phyloP scores from a whole-genome alignment of 2,329 filamentous ascomycete genomes.

The Penicillium sp. region DNA sequence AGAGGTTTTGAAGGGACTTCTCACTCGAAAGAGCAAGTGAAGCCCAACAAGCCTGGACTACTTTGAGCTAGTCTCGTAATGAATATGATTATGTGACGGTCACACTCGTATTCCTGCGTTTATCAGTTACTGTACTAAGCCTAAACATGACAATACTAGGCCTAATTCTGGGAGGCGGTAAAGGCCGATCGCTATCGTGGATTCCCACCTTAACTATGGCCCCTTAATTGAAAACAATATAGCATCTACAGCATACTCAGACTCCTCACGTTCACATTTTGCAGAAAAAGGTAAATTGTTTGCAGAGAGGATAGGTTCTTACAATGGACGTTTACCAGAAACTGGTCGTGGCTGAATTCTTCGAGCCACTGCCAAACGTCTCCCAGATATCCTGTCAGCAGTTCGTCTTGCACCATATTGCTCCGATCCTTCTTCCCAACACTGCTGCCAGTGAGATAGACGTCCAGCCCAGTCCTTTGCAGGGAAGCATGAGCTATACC shows the following conservation, averaged over 20 bases:
- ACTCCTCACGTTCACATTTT: slow-evolving; percentile 3
- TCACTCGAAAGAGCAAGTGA: slow-evolving; percentile 18
- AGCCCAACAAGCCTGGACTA: neutral
- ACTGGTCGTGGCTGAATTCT: slow-evolving; percentile 10
- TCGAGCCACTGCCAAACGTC: slow-evolving; percentile 12
- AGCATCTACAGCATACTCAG: slow-evolving; percentile 6
- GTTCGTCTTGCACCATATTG: slow-evolving; percentile 12
- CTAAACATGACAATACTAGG: too few relatives aligned
- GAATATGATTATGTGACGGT: slow-evolving; percentile 1
- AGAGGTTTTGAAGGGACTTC: slow-evolving; percentile 29
- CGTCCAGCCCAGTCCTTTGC: slow-evolving; percentile 9
- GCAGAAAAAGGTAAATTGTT: slow-evolving; percentile 2
- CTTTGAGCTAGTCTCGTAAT: slow-evolving; percentile 12
- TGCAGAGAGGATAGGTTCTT: neutral
- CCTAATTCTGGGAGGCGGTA: too few relatives aligned
- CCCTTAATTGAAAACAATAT: slow-evolving; percentile 1
- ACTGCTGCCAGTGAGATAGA: slow-evolving; percentile 9
- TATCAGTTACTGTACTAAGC: too few relatives aligned
- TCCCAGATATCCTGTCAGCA: slow-evolving; percentile 13
- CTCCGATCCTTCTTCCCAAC: slow-evolving; percentile 7
- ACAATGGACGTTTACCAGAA: slow-evolving; percentile 12
- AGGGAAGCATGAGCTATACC: slow-evolving; percentile 16
- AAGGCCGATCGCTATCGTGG: too few relatives aligned
- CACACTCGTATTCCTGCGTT: too few relatives aligned
- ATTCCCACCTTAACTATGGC: too few relatives aligned